Percentiles rank a stretch among this genome's conserved stretches.
Conservation (phyloP, 305 asterid species). For the Fraxinus nigra region DNA sequence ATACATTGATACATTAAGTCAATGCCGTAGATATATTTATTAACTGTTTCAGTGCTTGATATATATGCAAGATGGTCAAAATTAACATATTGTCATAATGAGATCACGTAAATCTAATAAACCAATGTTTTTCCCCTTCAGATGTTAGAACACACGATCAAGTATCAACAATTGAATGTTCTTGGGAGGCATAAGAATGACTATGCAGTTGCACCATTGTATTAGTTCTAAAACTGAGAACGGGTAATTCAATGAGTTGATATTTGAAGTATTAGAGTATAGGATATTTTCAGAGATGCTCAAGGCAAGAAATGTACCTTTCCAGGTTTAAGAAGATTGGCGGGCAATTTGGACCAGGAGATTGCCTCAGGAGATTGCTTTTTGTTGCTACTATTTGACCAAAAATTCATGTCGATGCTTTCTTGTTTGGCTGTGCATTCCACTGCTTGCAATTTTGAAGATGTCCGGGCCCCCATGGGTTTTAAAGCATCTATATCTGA, state of each 20-base stretch:
- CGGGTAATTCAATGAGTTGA: neutral
- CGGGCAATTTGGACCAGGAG: conserved; percentile 72
- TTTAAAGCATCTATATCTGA: conserved; percentile 30
- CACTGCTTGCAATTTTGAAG: conserved; percentile 32
- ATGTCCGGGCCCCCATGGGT: conserved; percentile 28
- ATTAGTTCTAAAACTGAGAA: neutral
- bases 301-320: conserved; percentile 45
- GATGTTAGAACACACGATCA: neutral
- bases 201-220: neutral
- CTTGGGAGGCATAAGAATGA: neutral
- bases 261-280: neutral
- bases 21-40: neutral
- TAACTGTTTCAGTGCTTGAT: neutral
- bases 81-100: conserved; percentile 25
- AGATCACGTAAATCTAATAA: neutral
- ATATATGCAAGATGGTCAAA: neutral
- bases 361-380: conserved; percentile 45
- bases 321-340: conserved; percentile 61
- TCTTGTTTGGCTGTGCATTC: conserved; percentile 55
- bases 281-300: neutral
- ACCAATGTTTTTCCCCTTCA: neutral
- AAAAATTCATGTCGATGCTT: conserved; percentile 25
- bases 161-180: neutral
- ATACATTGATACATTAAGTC: neutral
- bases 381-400: conserved; percentile 29